Evolutionary conservation across 257 asterid species (phyloP).

Genomic region (Nicotiana noctiflora): DNA sequence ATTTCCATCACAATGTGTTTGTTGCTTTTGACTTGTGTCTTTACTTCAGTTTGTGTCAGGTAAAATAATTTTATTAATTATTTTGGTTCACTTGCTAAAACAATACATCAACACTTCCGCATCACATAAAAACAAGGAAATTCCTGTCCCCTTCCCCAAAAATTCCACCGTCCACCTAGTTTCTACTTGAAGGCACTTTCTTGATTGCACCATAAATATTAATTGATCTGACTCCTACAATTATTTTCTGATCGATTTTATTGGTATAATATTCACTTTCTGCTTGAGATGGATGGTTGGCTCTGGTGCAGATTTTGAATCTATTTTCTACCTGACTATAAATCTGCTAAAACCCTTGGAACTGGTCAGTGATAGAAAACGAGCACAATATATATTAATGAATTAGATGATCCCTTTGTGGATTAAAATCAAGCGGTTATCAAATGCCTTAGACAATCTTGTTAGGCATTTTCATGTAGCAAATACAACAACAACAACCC

Average conservation of each 20-base stretch:
- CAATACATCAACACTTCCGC: not conserved
- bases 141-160: not conserved
- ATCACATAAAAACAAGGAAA: not conserved
- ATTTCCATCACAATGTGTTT: not conserved
- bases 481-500: no score
- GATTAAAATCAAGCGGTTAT: not conserved
- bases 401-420: not conserved
- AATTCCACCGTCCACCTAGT: not conserved
- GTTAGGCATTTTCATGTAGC: not conserved
- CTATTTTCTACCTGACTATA: not conserved
- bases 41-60: conserved; percentile 1
- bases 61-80: not conserved
- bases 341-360: not conserved
- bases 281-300: not conserved
- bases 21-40: not conserved
- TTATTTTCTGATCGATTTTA: not conserved
- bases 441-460: not conserved
- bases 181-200: not conserved
- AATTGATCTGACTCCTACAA: not conserved
- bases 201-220: not conserved
- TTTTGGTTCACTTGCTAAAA: not conserved
- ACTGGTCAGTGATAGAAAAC: not conserved
- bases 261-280: not conserved
- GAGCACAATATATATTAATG: not conserved
- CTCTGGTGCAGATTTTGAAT: not conserved